Evolutionary conservation across 805 yeast genomes (phyloP).

Genomic region (Nakazawaea holstii): DNA sequence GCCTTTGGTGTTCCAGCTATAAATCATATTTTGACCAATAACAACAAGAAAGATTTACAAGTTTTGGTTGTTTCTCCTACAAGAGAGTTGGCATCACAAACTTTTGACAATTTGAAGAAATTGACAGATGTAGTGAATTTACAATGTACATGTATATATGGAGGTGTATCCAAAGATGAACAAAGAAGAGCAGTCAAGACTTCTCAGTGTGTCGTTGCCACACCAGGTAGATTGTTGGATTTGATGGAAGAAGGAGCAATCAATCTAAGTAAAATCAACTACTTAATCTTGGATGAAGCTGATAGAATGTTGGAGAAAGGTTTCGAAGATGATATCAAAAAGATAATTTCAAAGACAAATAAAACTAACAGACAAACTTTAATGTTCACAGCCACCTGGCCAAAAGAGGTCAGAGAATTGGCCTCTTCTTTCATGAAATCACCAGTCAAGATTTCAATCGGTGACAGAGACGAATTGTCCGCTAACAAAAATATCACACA

Average conservation of each 20-base stretch:
- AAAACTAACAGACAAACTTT: conserved; percentile 70
- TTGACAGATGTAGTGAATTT: conserved; percentile 59
- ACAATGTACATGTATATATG: conserved; percentile 82
- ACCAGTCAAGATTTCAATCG: conserved; percentile 90
- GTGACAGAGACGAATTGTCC: conserved; percentile 87
- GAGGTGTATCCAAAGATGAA: conserved; percentile 95
- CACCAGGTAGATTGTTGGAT: conserved; percentile 97
- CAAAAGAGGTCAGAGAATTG: conserved; percentile 92
- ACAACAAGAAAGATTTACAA: conserved; percentile 46
- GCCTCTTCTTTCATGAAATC: conserved; percentile 77
- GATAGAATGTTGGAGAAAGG: conserved; percentile 99
- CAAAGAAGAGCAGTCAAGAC: conserved; percentile 66
- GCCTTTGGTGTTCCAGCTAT: conserved; percentile 98
- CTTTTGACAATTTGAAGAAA: conserved; percentile 70
- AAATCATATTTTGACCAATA: conserved; percentile 48
- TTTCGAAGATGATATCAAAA: conserved; percentile 92
- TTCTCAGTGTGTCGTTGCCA: conserved; percentile 85
- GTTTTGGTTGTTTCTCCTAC: conserved; percentile 93
- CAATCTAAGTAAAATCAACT: conserved; percentile 59
- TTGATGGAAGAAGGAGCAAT: conserved; percentile 84
- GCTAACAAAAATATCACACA: conserved; percentile 95
- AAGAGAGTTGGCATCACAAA: conserved; percentile 95
- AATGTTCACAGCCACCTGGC: conserved; percentile 99
- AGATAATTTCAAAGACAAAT: conserved; percentile 44
- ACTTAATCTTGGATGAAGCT: conserved; percentile 92